Evolutionary conservation across 169 alveolate species (phyloP).

Genomic region (Eimeria necatrix): DNA sequence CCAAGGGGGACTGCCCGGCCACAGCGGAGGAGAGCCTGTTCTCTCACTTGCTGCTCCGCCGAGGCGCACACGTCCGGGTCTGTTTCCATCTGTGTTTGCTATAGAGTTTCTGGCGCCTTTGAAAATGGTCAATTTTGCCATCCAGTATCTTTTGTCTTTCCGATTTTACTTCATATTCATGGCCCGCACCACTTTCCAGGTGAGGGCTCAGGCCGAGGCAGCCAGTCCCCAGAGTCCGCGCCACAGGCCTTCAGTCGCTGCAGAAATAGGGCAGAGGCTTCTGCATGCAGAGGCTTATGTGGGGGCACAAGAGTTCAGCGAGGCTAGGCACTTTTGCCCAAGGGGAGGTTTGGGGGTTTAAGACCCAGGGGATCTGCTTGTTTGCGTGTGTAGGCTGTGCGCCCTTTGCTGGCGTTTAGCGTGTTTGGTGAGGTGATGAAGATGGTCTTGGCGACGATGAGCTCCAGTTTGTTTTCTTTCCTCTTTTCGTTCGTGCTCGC

Average conservation of each 20-base stretch:
- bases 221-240: neutral
- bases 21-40: neutral
- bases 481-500: constrained; percentile 92
- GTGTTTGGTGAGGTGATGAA: constrained; percentile 93
- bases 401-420: constrained; percentile 93
- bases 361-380: neutral
- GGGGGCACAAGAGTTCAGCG: too few species aligned
- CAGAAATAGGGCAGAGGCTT: too few species aligned
- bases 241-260: too few species aligned
- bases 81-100: constrained; percentile 31
- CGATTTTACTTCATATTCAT: constrained; percentile 91
- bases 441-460: constrained; percentile 90
- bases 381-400: constrained; percentile 86
- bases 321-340: too few species aligned
- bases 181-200: constrained; percentile 94
- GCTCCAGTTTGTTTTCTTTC: constrained; percentile 91
- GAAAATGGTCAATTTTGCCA: constrained; percentile 88
- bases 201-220: constrained; percentile 21
- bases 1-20: neutral
- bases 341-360: neutral
- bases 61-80: constrained; percentile 16
- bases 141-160: constrained; percentile 87
- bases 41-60: constrained; percentile 10
- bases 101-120: constrained; percentile 81
- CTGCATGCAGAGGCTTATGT: too few species aligned